phyloP scores from a whole-genome alignment of 768 basidiomycete genomes.

The Mycena kentingensis region DNA sequence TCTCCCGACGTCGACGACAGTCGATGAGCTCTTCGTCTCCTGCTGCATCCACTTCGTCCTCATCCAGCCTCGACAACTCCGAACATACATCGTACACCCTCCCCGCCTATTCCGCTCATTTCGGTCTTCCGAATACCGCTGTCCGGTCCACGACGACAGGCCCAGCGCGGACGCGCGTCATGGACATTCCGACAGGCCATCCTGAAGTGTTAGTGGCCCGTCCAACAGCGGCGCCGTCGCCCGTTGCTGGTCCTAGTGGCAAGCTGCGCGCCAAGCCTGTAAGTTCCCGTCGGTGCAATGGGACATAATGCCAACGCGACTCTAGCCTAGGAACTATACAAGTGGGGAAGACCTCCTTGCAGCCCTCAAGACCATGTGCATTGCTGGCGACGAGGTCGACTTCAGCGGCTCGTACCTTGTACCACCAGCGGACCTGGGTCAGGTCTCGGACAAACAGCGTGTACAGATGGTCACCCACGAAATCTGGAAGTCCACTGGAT shows the following conservation, averaged over 20 bases:
- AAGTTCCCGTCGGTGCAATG: not conserved
- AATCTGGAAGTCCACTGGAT: slow-evolving; percentile 51
- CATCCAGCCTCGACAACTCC: slow-evolving; percentile 1
- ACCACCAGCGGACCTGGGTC: slow-evolving; percentile 27
- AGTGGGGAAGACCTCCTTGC: slow-evolving; percentile 11
- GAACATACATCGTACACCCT: not conserved
- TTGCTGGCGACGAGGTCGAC: slow-evolving; percentile 37
- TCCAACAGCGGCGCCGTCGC: not conserved
- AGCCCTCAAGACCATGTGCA: slow-evolving; percentile 5
- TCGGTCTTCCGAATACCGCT: no score
- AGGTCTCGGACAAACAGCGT: slow-evolving; percentile 38
- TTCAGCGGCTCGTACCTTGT: slow-evolving; percentile 46
- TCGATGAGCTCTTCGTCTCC: not conserved
- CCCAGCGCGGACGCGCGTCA: no score
- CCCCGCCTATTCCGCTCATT: not conserved
- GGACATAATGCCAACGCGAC: not conserved
- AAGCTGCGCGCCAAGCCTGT: slow-evolving; percentile 21
- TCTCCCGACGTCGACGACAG: not conserved
- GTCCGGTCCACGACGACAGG: no score
- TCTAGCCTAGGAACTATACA: slow-evolving; percentile 13
- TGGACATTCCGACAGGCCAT: not conserved
- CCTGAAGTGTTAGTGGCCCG: no score
- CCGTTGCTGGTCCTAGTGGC: slow-evolving; percentile 1
- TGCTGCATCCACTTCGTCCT: slow-evolving; percentile 1
- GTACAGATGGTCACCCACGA: slow-evolving; percentile 45